Evolutionary conservation across 805 yeast species (phyloP), one percentile per base, ranked within the genome.

Genomic region (Candida ipomoeae): DNA sequence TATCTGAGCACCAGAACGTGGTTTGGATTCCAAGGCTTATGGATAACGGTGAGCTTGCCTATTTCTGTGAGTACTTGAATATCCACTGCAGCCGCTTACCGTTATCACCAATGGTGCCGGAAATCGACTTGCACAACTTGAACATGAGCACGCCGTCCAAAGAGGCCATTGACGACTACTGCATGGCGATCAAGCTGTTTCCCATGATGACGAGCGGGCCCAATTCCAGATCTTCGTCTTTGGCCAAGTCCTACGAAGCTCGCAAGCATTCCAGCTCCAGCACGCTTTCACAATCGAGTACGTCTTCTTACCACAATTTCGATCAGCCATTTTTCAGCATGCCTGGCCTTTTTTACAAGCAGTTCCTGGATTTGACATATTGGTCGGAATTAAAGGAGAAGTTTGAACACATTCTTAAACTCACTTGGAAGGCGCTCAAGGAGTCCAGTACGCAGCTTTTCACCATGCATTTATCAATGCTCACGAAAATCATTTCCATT

Each of bases 11-110:
- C 29, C 59, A 51, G 31, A 57, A 56, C n/a, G 64, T 68, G 11
- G 51, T 65, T 4, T 86, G 92, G 91, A 64, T 83, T 0, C 86
- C 89, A 0, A 75, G 78, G 44, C 67, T 78, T n/a, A 78, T 85
- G 1, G 70, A 73, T 11, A 77, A 74, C 46, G 85, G 82, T 18
- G 77, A 77, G 46, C 63, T 83, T 14, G 67, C 84, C 6, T 87
- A 75, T 65, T 83, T 80, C 64, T 82, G 84, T 58, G 78, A 81
- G 32, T 80, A 80, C 33, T 66, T 87, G 47, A 78, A 83, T 56
- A 69, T 84, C 1, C 81, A 79, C 56, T 80, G 89, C 55, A 74
- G 75, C 38, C 76, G 79, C 13, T 59, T 84, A 36, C 92, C 94
- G 0, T 65, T 81, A 47, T 63, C 61, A 13, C 52, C 60, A 1